These are phyloP conservation scores for Moniliella sp. DNA, from an alignment of 1,284 basidiomycete species.

Conservation along the genomic window DNA sequence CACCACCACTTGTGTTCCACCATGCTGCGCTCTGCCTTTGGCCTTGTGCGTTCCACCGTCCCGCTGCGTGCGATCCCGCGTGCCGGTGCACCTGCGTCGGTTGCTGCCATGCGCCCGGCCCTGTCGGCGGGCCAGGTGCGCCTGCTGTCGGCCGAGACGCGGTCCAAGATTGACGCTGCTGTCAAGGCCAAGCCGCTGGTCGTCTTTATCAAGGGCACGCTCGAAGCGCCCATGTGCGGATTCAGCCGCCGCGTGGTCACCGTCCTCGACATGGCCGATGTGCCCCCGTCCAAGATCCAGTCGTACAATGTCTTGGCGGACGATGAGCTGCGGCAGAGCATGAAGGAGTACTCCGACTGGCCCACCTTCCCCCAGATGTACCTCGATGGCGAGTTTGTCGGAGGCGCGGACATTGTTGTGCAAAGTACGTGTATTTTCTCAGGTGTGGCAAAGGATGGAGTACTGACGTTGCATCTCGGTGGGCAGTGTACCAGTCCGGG, in stretches of 20 bases:
- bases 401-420: slow-evolving; percentile 82
- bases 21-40: too few species aligned
- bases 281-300: slow-evolving; percentile 37
- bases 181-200: slow-evolving; percentile 55
- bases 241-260: slow-evolving; percentile 84
- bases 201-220: slow-evolving; percentile 78
- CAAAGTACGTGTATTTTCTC: slow-evolving; percentile 48
- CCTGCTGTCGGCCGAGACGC: slow-evolving; percentile 37
- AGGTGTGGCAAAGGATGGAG: neutral
- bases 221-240: slow-evolving; percentile 51
- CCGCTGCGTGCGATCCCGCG: too few species aligned
- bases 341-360: slow-evolving; percentile 92
- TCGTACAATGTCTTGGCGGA: slow-evolving; percentile 79
- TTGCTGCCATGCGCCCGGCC: too few species aligned
- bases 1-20: too few species aligned
- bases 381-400: slow-evolving; percentile 78
- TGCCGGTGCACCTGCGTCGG: too few species aligned
- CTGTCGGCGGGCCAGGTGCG: too few species aligned
- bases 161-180: slow-evolving; percentile 37
- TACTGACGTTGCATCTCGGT: too few species aligned
- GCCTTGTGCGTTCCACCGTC: too few species aligned
- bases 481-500: slow-evolving; percentile 65
- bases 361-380: slow-evolving; percentile 92
- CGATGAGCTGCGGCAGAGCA: slow-evolving; percentile 54
- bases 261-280: slow-evolving; percentile 67